A percentile compares a stretch with the other conserved stretches of the same genome.
These are phyloP conservation scores for Cadophora luteo-olivacea DNA, from an alignment of 2,329 filamentous ascomycete genomes.

Conservation along the genomic window DNA sequence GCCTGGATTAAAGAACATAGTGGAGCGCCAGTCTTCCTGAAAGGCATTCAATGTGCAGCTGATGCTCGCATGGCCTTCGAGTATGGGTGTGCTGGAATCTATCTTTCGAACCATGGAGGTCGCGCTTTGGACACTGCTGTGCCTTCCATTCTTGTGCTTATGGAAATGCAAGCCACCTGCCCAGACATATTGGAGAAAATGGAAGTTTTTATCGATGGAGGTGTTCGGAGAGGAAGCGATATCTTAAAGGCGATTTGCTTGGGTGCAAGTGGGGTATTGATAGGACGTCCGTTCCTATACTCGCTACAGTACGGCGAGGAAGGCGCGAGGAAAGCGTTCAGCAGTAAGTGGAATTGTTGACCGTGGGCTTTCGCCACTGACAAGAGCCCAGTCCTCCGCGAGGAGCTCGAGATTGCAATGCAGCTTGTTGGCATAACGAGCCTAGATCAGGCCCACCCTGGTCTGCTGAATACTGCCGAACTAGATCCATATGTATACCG, in stretches of 20 bases:
- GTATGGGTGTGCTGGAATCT: constrained; percentile 58
- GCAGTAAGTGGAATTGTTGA: constrained; percentile 50
- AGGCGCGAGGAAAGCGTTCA: constrained; percentile 55
- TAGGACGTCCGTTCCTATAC: constrained; percentile 65
- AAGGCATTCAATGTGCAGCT: constrained; percentile 70
- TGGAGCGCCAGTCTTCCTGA: constrained; percentile 50
- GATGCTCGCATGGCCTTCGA: constrained; percentile 60
- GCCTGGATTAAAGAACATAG: constrained; percentile 58
- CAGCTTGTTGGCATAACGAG: constrained; percentile 65
- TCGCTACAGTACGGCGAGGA: constrained; percentile 61
- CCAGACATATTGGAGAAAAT: constrained; percentile 63
- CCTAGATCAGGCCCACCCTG: constrained; percentile 62
- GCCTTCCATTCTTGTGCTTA: constrained; percentile 60
- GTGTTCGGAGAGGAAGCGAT: constrained; percentile 65
- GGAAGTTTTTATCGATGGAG: constrained; percentile 68
- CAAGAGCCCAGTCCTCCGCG: constrained; percentile 51
- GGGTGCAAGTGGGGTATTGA: constrained; percentile 65
- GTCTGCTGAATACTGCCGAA: constrained; percentile 48
- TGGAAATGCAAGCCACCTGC: constrained; percentile 65
- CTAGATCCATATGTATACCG: constrained; percentile 43
- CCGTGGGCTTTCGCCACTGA: constrained; percentile 14
- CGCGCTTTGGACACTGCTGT: constrained; percentile 57
- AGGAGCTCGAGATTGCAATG: constrained; percentile 70
- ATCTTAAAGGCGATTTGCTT: constrained; percentile 69
- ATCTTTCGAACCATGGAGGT: constrained; percentile 65